Base-by-base conservation (phyloP, 1,284 basidiomycete genomes). In the Cutaneotrichosporon cutaneum region DNA sequence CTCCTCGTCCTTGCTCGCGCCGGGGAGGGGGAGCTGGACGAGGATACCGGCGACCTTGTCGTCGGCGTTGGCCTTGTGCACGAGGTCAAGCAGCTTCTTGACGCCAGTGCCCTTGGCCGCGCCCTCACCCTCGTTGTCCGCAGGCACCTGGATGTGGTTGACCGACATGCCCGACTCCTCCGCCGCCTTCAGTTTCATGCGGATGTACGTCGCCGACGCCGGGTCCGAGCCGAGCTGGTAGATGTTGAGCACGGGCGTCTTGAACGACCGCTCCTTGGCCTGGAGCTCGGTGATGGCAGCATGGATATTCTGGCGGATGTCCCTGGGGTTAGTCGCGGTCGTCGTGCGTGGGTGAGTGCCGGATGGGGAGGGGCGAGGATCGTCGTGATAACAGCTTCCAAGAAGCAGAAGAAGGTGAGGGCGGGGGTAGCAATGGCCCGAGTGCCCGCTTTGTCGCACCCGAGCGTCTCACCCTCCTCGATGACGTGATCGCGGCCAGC, bases 161-260 rank as follows among this genome's bases (percentile, higher is more conserved):
- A 90, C 90, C 64, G 84, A 86, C 83, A 99, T 93, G 63, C 95
- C 94, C 69, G 92, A 90, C 81, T 99, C 93, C 72, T 93, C 88
- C 26, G 94, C 92, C 13, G 96, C 96, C 80, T 94, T 96, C 56
- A 86, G 84, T 82, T 99, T 99, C 95, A 98, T 98, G 74, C 92
- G 92, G 68, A 99, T 90, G 82, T 99, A 99, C 58, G 90, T 89
- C 35, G 84, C 83, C 9, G 94, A 98, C 76, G 98, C 95, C 44
- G 92, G 88, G 66, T 90, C 88, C 35, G 87, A 86, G 57, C 96
- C 96, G 59, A 94, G 94, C 81, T 99, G 96, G 60, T 99, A 86
- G 81, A 99, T 94, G 72, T 87, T 89, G 39, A 99, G 86, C 78
- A 89, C 86, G 44, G 78, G 78, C 18, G 94, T 90, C 72, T 89